These are phyloP conservation scores for Wickerhamiella shivajii DNA, from an alignment of 805 yeast genomes.

Conservation along the genomic window DNA sequence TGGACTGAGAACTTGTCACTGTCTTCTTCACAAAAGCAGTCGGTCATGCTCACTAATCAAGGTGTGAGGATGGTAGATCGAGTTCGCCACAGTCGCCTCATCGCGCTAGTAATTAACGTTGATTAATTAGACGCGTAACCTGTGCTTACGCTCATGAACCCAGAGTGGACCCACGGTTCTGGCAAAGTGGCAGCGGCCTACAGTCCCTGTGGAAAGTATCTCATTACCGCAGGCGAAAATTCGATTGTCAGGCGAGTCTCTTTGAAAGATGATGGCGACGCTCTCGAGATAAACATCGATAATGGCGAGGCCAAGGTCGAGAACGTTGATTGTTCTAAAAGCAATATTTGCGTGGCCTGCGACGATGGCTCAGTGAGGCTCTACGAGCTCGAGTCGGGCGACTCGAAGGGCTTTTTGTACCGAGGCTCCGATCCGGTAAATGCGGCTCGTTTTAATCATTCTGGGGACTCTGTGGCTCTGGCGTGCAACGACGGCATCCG, in stretches of 20 bases:
- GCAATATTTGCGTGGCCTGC: conserved; percentile 29
- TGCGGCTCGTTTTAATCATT: conserved; percentile 22
- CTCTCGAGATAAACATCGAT: conserved; percentile 22
- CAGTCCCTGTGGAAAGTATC: conserved; percentile 22
- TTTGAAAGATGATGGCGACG: conserved; percentile 22
- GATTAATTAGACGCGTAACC: too few species aligned
- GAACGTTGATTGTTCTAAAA: conserved; percentile 18
- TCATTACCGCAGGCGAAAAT: conserved; percentile 26
- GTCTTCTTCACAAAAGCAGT: too few species aligned
- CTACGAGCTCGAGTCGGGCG: conserved; percentile 18
- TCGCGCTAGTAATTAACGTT: too few species aligned
- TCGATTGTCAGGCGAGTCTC: conserved; percentile 23
- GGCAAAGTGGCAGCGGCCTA: too few species aligned
- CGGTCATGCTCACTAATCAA: too few species aligned
- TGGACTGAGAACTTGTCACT: too few species aligned
- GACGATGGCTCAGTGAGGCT: conserved; percentile 29
- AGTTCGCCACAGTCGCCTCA: too few species aligned
- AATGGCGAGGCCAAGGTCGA: conserved; percentile 16
- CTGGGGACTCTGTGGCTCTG: conserved; percentile 25
- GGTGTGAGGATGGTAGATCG: too few species aligned
- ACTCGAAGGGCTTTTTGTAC: conserved; percentile 13
- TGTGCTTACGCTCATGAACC: too few species aligned
- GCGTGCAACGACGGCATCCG: conserved; percentile 25
- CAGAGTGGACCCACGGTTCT: too few species aligned
- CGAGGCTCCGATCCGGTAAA: conserved; percentile 25